Evolutionary conservation across 2,329 filamentous ascomycete genomes (phyloP), one percentile per base, ranked within the genome.

Genomic region (Metarhizium album): DNA sequence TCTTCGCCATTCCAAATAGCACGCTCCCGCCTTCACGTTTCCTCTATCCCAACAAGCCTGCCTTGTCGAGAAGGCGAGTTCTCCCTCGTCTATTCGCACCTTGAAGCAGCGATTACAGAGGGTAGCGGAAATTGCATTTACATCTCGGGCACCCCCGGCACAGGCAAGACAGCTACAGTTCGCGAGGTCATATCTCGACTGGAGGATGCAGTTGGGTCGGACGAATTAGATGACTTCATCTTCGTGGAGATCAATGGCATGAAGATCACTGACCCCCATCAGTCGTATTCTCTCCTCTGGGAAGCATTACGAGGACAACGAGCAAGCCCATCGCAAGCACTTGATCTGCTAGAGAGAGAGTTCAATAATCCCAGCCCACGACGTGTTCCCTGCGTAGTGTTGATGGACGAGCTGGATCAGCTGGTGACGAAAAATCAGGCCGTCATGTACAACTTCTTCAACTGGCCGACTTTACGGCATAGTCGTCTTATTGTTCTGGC

Each of bases 361-460:
- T 98, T 98, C 64, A 91, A 82, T 52, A 84, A 90, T 53, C 93
- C 94, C 0, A 94, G 86, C 53, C 93, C 93, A 23, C 81, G 93
- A 47, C 80, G 93, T 54, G 89, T 95, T 5, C 93, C 94, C 1
- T 97, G 91, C 63, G 93, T 98, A 14, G 93, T 98, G 2, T 72
- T 98, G 47, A 98, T 98, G 93, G 93, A 98, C 62, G 93, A 98
- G 69, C 77, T 98, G 46, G 93, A 98, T 65, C 93, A 98, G 69
- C 79, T 98, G 7, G 94, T 98, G 4, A 98, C 93, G 13, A 93
- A 91, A 63, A 97, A 95, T 62, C 94, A 98, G 67, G 91, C 88
- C n/a, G 93, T 98, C 69, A 98, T 98, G 93, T 98, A 98, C 72
- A 98, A 98, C 68, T 98, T 98, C 68, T 98, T 98, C 78, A 98